Base-by-base conservation (phyloP, 495 filamentous ascomycete genomes). In the Neurospora sp. region DNA sequence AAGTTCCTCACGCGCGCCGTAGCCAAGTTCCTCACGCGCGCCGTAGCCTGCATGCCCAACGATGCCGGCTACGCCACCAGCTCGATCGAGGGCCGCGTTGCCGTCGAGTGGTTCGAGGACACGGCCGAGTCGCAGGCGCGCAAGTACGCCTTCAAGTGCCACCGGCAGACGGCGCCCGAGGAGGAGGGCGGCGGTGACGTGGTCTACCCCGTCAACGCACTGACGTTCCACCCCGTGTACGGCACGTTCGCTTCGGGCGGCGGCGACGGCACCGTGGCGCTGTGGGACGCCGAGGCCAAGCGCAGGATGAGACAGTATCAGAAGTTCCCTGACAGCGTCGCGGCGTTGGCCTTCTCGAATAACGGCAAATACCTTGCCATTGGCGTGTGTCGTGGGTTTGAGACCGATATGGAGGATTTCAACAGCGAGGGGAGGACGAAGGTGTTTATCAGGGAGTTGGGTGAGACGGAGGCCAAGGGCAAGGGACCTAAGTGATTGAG, bases 91-190 rank as follows among this genome's bases (percentile, higher is more conserved):
- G 96, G 96, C 16, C 89, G 96, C 75, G 92, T 98, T 0, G 95
- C 94, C 0, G 96, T 99, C 1, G 96, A 99, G 78, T 98, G 94
- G 92, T 98, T 98, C 83, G 96, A 98, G 78, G 91, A 94, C 14
- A 91, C 89, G 8, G 84, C 89, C 39, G 90, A 92, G 77, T 94
- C 92, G 4, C 93, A 98, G 81, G 91, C 91, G 20, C 86, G 94
- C 71, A 98, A 97, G 77, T 99, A 98, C 84, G 96, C 96, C 10
- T 99, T 99, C 86, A 99, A 99, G 80, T 99, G 96, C 82, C 96
- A 99, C 82, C 90, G 96, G 12, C 91, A 96, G 80, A 82, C 83
- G 2, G 78, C 78, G 31, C 77, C 79, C 45, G 81, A 81, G 16
- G 79, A 80, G n/a, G 80, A 82, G 2, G 87, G 84, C 41, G 89